Percentiles rank a stretch among this genome's conserved stretches.
Conservation (phyloP, 148 eudicot species). For the Cornus controversa region DNA sequence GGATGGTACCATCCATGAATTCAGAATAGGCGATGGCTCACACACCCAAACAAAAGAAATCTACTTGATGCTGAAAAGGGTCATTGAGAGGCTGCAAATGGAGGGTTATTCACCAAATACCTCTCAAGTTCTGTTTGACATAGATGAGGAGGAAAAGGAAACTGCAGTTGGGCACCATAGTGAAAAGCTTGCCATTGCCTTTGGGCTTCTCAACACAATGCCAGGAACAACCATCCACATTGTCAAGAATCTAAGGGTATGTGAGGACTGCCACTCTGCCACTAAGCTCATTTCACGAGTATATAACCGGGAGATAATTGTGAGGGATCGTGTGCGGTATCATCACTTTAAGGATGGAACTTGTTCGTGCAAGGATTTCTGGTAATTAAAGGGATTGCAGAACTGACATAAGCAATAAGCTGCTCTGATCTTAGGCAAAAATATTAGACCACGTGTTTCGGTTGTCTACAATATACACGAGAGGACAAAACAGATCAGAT, state of each 20-base stretch:
- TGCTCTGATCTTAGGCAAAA: not conserved
- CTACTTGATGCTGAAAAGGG: constrained; percentile 25
- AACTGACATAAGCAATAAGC: not conserved
- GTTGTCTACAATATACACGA: too few species aligned
- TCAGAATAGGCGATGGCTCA: constrained; percentile 37
- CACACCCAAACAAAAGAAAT: constrained; percentile 31
- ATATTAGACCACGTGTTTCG: not conserved
- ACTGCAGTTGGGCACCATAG: constrained; percentile 35
- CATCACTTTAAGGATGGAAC: constrained; percentile 33
- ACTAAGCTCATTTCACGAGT: constrained; percentile 29
- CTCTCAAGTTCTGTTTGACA: constrained; percentile 30
- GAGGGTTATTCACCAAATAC: constrained; percentile 34
- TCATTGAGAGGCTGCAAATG: constrained; percentile 16
- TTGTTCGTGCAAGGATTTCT: constrained; percentile 36
- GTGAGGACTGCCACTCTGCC: constrained; percentile 33
- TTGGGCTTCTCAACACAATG: constrained; percentile 31
- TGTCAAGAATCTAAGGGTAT: constrained; percentile 38
- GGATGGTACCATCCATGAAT: constrained; percentile 32
- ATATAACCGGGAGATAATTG: constrained; percentile 27
- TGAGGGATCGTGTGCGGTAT: constrained; percentile 31
- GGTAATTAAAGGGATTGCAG: constrained; percentile 14
- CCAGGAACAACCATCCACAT: constrained; percentile 29
- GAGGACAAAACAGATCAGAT: not conserved
- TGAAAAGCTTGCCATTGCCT: constrained; percentile 47
- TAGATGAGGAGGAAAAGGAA: constrained; percentile 39